Evolutionary conservation across 2,329 filamentous ascomycete species (phyloP), one percentile per base, ranked within the genome.

Genomic region (Sclerotinia glacialis): DNA sequence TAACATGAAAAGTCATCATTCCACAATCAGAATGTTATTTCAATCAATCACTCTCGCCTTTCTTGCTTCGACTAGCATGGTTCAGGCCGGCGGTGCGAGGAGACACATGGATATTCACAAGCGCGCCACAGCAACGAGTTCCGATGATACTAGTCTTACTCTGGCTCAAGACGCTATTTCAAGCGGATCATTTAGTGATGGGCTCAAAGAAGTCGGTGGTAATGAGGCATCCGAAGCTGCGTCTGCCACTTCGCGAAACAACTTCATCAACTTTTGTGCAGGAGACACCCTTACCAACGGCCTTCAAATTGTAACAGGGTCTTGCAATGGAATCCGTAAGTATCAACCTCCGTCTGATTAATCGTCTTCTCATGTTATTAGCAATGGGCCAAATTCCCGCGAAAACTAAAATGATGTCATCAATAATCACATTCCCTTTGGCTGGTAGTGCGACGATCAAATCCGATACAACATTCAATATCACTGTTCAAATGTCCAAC

Each of bases 201-300:
- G 70, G 26, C 67, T 64, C 31, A 21, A 59, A 5, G 68, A 63
- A 44, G 59, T 71, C 65, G 72, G 71, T 44, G 55, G 56, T 12
- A 67, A 53, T 21, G 68, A 68, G 46, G 67, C 53, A 65, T 68
- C 62, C 4, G 69, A 74, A 61, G 66, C 72, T 26, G 11, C 26
- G 50, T 74, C 73, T 8, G 31, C 42, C 18, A 73, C 71, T 14
- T 74, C 72, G 21, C 47, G 55, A 21, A 73, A 73, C 64, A 74
- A 74, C 69, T 75, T 75, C 58, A 74, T 75, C 64, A 74, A 75
- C 67, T 68, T 68, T 62, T 75, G 73, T 49, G 58, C 67, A 23
- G 73, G 73, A 12, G 70, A 74, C 74, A 82, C 78, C 0, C 74
- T 86, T 61, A 88, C 86, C 69, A 85, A 89, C 72, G 86, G 86